Conservation (phyloP, 257 asterid species). For the Nicotiana benthamiana region DNA sequence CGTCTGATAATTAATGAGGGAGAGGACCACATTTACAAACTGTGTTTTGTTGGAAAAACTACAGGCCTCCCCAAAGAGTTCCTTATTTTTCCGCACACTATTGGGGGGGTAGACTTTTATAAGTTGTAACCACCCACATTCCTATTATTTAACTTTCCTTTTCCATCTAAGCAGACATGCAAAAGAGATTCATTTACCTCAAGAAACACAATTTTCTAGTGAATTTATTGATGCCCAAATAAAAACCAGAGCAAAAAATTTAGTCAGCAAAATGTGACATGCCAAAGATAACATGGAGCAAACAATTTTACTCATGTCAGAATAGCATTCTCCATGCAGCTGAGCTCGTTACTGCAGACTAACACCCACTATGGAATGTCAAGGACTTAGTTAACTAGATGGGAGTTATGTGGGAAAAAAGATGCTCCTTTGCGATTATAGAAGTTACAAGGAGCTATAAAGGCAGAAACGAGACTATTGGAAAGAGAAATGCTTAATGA, state of each 20-base stretch:
- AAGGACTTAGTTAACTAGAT: neutral
- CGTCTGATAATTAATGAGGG: neutral
- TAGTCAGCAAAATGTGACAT: neutral
- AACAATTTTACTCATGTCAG: neutral
- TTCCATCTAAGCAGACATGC: neutral
- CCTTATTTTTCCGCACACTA: no score
- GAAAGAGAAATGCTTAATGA: neutral
- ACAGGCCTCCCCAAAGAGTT: neutral
- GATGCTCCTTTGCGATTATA: neutral
- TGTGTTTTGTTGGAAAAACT: neutral
- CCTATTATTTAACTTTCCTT: neutral
- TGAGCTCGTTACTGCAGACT: neutral
- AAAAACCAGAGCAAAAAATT: neutral
- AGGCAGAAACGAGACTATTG: neutral
- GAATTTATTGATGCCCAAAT: neutral
- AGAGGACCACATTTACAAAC: neutral
- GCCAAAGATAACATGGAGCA: conserved; percentile 3
- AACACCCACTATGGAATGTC: neutral
- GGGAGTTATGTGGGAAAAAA: neutral
- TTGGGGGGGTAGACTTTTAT: neutral
- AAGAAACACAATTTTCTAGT: neutral
- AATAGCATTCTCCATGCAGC: neutral
- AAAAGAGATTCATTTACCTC: neutral
- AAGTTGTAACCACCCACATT: neutral
- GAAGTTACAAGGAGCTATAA: neutral